phyloP scores from a whole-genome alignment of 1,139 yeast genomes.

The Yarrowia galli region DNA sequence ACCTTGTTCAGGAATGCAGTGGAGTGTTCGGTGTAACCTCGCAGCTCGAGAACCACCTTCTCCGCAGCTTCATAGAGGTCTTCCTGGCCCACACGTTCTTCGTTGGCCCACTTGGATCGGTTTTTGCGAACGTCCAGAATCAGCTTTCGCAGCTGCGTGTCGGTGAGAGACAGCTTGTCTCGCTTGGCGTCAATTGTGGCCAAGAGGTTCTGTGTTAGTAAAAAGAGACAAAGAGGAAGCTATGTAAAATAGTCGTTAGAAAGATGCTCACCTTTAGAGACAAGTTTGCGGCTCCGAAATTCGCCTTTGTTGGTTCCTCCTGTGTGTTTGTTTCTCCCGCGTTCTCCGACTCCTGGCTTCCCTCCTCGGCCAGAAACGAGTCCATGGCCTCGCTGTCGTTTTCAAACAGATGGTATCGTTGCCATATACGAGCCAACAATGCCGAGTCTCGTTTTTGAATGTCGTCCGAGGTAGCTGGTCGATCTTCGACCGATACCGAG shows the following conservation, averaged over 20 bases:
- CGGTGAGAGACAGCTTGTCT: slow-evolving; percentile 77
- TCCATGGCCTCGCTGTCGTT: slow-evolving; percentile 32
- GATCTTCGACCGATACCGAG: slow-evolving; percentile 44
- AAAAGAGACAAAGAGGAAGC: background rate
- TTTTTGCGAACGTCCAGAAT: slow-evolving; percentile 93
- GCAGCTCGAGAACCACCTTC: slow-evolving; percentile 84
- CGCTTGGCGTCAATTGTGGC: slow-evolving; percentile 80
- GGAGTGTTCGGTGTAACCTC: slow-evolving; percentile 95
- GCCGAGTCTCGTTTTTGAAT: slow-evolving; percentile 37
- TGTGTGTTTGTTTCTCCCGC: slow-evolving; percentile 8
- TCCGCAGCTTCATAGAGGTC: slow-evolving; percentile 97
- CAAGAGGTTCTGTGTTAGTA: slow-evolving; percentile 60
- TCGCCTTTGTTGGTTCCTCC: slow-evolving; percentile 48
- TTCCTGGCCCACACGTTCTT: slow-evolving; percentile 94
- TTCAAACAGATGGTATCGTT: slow-evolving; percentile 36
- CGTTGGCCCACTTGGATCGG: slow-evolving; percentile 96
- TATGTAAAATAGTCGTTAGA: too few species aligned
- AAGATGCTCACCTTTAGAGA: slow-evolving; percentile 61
- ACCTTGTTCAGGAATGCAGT: slow-evolving; percentile 95
- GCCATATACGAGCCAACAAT: slow-evolving; percentile 32
- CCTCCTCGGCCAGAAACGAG: slow-evolving; percentile 19
- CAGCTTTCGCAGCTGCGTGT: slow-evolving; percentile 80
- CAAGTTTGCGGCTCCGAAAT: slow-evolving; percentile 79
- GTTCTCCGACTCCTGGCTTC: slow-evolving; percentile 2
- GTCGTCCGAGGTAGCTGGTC: slow-evolving; percentile 38